Percentiles rank a stretch among this genome's conserved stretches.
These are phyloP conservation scores for Somion occarium DNA, from an alignment of 1,284 basidiomycete genomes.

Conservation along the genomic window DNA sequence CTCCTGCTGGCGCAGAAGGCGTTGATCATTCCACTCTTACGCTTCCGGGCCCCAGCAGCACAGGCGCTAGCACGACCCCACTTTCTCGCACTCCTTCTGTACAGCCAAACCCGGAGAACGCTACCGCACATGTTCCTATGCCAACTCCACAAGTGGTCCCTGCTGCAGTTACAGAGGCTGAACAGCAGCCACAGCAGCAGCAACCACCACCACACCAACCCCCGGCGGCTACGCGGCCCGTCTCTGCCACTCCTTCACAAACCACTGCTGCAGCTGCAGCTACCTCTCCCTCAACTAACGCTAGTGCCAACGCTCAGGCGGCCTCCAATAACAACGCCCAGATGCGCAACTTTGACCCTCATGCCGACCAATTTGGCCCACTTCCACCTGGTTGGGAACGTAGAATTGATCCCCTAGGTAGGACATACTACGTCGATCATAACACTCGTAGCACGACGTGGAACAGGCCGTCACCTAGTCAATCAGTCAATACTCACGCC, in stretches of 20 bases:
- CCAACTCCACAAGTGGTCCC: slow-evolving; percentile 34
- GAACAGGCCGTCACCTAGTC: slow-evolving; percentile 59
- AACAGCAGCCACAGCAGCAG: slow-evolving; percentile 19
- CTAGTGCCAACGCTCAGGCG: slow-evolving; percentile 33
- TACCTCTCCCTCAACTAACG: slow-evolving; percentile 26
- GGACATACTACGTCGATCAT: slow-evolving; percentile 92
- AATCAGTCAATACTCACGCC: slow-evolving; percentile 38
- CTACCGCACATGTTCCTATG: slow-evolving; percentile 28
- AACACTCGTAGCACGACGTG: slow-evolving; percentile 94
- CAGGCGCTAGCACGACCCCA: slow-evolving; percentile 20
- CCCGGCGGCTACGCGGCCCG: slow-evolving; percentile 22
- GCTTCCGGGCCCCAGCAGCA: slow-evolving; percentile 28
- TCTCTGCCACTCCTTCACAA: slow-evolving; percentile 21
- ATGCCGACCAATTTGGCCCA: slow-evolving; percentile 67
- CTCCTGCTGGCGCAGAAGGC: slow-evolving; percentile 30
- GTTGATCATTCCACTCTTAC: neutral
- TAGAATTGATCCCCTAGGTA: slow-evolving; percentile 80
- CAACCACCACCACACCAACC: slow-evolving; percentile 14
- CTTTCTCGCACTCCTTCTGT: slow-evolving; percentile 31
- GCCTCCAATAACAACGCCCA: slow-evolving; percentile 32
- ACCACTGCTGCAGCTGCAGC: slow-evolving; percentile 17
- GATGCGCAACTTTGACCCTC: slow-evolving; percentile 57
- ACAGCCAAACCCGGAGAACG: slow-evolving; percentile 19
- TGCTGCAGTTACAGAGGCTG: slow-evolving; percentile 25
- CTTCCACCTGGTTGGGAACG: slow-evolving; percentile 93